Percentiles rank a stretch among this genome's conserved stretches.
Conservation (phyloP, 75 land plant genomes). For the Azolla pinnata region DNA sequence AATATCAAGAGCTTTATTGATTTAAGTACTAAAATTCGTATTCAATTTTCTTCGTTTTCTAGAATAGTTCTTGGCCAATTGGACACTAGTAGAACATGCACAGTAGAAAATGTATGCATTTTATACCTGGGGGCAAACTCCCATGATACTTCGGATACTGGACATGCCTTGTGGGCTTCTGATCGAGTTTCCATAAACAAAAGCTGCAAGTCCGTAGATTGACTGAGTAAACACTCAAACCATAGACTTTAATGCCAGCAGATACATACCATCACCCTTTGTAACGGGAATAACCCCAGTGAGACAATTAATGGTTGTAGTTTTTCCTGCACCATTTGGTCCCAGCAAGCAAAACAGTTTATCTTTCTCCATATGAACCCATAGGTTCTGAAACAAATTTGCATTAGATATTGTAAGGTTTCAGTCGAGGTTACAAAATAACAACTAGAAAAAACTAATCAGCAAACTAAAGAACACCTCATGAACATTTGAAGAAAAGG, state of each 20-base stretch:
- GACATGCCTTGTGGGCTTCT: slow-evolving; percentile 70
- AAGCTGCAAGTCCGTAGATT: slow-evolving; percentile 64
- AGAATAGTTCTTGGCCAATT: no score
- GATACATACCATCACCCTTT: slow-evolving; percentile 72
- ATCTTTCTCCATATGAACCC: slow-evolving; percentile 80
- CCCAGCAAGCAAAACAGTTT: slow-evolving; percentile 95
- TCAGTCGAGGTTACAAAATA: background rate
- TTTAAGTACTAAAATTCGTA: no score
- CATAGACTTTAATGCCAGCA: no score
- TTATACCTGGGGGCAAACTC: slow-evolving; percentile 94
- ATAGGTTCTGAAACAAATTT: slow-evolving; percentile 44
- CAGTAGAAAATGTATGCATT: no score
- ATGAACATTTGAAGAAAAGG: no score
- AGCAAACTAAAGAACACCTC: no score
- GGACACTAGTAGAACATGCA: no score
- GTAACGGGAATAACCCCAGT: slow-evolving; percentile 90
- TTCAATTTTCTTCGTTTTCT: no score
- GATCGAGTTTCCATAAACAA: slow-evolving; percentile 81
- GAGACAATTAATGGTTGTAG: slow-evolving; percentile 85
- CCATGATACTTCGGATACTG: slow-evolving; percentile 66
- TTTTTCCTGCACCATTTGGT: slow-evolving; percentile 98
- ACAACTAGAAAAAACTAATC: background rate
- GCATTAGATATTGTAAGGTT: background rate
- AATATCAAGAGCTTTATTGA: no score
- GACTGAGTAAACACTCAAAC: no score